Evolutionary conservation across 169 alveolate genomes (phyloP).

Genomic region (Eimeria tenella): DNA sequence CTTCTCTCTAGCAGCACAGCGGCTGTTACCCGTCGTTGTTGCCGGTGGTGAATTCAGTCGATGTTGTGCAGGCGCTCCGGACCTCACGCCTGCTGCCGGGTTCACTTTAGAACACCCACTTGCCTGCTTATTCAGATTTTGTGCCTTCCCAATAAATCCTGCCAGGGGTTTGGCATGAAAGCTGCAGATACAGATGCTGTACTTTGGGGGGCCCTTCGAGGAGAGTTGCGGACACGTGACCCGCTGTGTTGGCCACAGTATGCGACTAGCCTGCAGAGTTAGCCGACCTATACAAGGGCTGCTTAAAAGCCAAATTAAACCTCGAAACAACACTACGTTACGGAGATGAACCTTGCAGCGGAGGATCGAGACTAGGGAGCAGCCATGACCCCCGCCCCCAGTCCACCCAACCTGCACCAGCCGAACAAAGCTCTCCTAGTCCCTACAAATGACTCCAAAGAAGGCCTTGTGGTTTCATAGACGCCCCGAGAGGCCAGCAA

Average conservation of each 20-base stretch:
- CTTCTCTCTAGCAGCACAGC: not conserved
- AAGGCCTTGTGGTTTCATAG: not conserved
- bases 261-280: not conserved
- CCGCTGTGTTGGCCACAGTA: not conserved
- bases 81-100: too few species aligned
- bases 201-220: not conserved
- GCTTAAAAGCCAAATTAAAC: not conserved
- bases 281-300: not conserved
- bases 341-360: not conserved
- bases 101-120: too few species aligned
- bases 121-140: too few species aligned
- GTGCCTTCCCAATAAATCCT: too few species aligned
- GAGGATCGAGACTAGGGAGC: not conserved
- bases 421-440: not conserved
- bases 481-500: not conserved
- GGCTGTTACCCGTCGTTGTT: too few species aligned
- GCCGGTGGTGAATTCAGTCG: too few species aligned
- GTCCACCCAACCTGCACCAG: not conserved
- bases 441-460: not conserved
- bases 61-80: too few species aligned
- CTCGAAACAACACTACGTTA: not conserved
- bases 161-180: too few species aligned
- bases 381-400: conserved; percentile 1
- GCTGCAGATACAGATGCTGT: too few species aligned
- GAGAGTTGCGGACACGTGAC: not conserved